These are phyloP conservation scores for Mycena floridula DNA, from an alignment of 768 basidiomycete species.

Conservation along the genomic window DNA sequence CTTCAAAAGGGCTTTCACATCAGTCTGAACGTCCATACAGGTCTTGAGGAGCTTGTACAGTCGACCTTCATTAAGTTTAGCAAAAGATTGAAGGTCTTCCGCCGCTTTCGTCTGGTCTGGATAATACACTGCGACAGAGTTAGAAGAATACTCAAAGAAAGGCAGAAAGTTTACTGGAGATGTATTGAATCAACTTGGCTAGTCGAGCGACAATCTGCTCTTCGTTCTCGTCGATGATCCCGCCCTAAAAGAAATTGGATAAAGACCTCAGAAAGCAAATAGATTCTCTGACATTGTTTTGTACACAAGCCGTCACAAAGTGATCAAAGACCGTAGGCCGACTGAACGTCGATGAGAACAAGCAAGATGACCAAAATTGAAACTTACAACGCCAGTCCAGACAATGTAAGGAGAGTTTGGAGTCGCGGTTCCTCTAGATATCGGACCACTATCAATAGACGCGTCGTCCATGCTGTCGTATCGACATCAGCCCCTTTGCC, in stretches of 20 bases:
- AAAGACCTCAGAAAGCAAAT: too few species aligned
- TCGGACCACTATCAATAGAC: conserved; percentile 66
- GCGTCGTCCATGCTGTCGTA: conserved; percentile 82
- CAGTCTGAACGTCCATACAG: conserved; percentile 79
- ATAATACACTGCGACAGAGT: conserved; percentile 35
- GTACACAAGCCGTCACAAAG: conserved; percentile 67
- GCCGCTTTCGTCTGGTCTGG: conserved; percentile 67
- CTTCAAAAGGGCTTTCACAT: conserved; percentile 76
- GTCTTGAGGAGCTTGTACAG: conserved; percentile 81
- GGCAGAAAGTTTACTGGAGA: neutral
- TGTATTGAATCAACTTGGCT: neutral
- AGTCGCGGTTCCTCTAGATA: conserved; percentile 57
- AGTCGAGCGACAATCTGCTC: conserved; percentile 37
- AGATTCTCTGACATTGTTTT: too few species aligned
- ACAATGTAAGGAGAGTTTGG: conserved; percentile 51
- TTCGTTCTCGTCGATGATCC: conserved; percentile 82
- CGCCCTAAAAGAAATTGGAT: too few species aligned
- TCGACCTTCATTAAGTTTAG: conserved; percentile 79
- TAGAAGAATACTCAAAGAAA: conserved; percentile 2
- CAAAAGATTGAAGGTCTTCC: conserved; percentile 79
- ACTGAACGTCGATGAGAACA: neutral
- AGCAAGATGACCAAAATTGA: neutral
- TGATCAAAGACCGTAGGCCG: conserved; percentile 67
- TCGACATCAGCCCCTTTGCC: conserved; percentile 55
- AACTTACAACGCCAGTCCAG: conserved; percentile 34